These are phyloP conservation scores for Globisporangium alternatum DNA, from an alignment of 352 stramenopile genomes.

Conservation along the genomic window DNA sequence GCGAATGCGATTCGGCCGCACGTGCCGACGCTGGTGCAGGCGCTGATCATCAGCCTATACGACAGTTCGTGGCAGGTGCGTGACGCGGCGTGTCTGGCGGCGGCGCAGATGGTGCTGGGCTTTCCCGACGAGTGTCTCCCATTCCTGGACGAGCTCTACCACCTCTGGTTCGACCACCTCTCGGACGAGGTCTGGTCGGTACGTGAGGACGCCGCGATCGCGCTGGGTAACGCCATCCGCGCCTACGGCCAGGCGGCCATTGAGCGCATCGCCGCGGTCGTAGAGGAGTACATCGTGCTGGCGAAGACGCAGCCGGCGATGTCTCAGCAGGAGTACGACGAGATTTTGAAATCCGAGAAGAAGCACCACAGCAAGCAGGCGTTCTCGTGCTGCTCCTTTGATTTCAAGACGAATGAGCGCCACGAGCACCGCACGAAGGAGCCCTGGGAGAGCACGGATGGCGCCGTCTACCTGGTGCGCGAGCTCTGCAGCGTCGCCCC, in stretches of 20 bases:
- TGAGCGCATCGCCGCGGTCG: conserved; percentile 69
- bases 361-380: conserved; percentile 92
- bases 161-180: conserved; percentile 93
- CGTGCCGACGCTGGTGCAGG: conserved; percentile 69
- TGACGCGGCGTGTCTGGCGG: conserved; percentile 92
- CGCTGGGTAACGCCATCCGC: conserved; percentile 91
- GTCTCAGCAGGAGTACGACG: conserved; percentile 91
- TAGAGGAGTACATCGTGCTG: conserved; percentile 67
- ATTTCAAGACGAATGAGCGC: conserved; percentile 91
- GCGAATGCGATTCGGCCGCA: conserved; percentile 61
- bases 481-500: conserved; percentile 83
- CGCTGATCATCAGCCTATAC: conserved; percentile 94
- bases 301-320: conserved; percentile 91
- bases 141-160: conserved; percentile 86
- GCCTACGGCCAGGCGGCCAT: conserved; percentile 89
- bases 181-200: conserved; percentile 98
- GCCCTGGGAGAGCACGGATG: conserved; percentile 95
- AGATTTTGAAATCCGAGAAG: conserved; percentile 88
- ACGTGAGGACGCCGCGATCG: conserved; percentile 93
- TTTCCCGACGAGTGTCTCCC: conserved; percentile 86
- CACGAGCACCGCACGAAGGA: conserved; percentile 83
- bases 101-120: conserved; percentile 74
- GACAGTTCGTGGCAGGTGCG: conserved; percentile 96
- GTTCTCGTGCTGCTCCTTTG: conserved; percentile 94
- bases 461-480: conserved; percentile 94